Conservation (phyloP, 257 asterid genomes). For the Solanum pinnatisectum region DNA sequence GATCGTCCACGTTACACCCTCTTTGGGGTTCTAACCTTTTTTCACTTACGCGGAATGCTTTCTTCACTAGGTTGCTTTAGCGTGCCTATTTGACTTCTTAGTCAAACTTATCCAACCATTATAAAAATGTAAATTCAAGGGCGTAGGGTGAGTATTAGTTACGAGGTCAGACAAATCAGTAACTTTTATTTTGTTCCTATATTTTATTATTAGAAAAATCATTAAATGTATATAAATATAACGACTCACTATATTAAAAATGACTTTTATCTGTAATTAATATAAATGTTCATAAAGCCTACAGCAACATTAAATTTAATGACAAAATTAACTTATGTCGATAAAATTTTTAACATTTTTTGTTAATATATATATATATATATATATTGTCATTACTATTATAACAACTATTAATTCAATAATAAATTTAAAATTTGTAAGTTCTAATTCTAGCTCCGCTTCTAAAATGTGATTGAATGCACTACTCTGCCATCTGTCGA, state of each 20-base stretch:
- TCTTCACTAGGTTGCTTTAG: background rate
- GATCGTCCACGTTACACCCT: background rate
- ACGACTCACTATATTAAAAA: too few relatives aligned
- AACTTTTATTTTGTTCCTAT: too few relatives aligned
- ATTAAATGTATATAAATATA: too few relatives aligned
- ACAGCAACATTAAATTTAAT: fast-evolving
- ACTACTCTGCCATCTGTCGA: background rate
- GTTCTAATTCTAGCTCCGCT: background rate
- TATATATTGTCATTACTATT: too few relatives aligned
- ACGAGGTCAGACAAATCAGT: background rate
- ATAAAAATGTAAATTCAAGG: background rate
- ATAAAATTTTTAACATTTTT: too few relatives aligned
- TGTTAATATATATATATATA: fast-evolving
- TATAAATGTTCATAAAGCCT: too few relatives aligned
- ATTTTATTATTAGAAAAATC: too few relatives aligned
- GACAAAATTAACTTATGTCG: too few relatives aligned
- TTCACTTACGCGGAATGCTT: background rate
- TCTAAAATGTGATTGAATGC: background rate
- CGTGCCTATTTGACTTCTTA: background rate
- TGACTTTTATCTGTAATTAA: too few relatives aligned
- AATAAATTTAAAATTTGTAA: background rate
- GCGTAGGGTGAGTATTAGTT: background rate
- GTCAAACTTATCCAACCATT: background rate
- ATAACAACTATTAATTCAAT: background rate
- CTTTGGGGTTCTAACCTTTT: background rate